Evolutionary conservation across 345 rosid genomes (phyloP).

Genomic region (Adansonia digitata): DNA sequence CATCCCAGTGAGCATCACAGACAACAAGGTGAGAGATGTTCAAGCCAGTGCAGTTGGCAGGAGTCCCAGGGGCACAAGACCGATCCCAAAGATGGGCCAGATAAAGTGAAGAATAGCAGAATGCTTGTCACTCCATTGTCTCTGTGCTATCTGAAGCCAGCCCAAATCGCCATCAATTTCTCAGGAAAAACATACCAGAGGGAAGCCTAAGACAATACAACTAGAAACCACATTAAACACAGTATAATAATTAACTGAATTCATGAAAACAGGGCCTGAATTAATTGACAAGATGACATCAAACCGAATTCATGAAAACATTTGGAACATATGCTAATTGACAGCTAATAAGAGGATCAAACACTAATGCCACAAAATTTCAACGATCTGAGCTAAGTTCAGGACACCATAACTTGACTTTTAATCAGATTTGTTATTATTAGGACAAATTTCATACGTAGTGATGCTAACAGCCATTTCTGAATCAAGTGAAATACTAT

Average conservation of each 20-base stretch:
- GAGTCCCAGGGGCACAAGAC: slow-evolving; percentile 19
- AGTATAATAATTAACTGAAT: not conserved
- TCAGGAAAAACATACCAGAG: slow-evolving; percentile 12
- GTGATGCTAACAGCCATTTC: too few relatives aligned
- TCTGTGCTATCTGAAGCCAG: slow-evolving; percentile 39
- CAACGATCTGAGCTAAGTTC: too few relatives aligned
- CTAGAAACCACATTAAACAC: not conserved
- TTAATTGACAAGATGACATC: too few relatives aligned
- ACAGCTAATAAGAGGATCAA: not conserved
- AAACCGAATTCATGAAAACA: too few relatives aligned
- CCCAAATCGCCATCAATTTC: slow-evolving; percentile 23
- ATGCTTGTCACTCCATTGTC: slow-evolving; percentile 44
- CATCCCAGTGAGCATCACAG: slow-evolving; percentile 22
- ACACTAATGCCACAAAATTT: not conserved
- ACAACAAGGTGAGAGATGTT: slow-evolving; percentile 26
- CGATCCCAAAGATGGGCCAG: slow-evolving; percentile 53
- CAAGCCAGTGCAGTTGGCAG: slow-evolving; percentile 18
- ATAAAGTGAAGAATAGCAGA: slow-evolving; percentile 53
- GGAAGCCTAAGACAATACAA: slow-evolving; percentile 6
- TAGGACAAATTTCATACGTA: too few relatives aligned
- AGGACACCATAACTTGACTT: not conserved
- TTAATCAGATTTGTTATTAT: too few relatives aligned
- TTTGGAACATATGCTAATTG: not conserved
- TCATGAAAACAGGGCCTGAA: too few relatives aligned
- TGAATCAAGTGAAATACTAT: too few relatives aligned